Base-by-base conservation (phyloP, 2,329 filamentous ascomycete genomes). In the Diaporthe humulicola region DNA sequence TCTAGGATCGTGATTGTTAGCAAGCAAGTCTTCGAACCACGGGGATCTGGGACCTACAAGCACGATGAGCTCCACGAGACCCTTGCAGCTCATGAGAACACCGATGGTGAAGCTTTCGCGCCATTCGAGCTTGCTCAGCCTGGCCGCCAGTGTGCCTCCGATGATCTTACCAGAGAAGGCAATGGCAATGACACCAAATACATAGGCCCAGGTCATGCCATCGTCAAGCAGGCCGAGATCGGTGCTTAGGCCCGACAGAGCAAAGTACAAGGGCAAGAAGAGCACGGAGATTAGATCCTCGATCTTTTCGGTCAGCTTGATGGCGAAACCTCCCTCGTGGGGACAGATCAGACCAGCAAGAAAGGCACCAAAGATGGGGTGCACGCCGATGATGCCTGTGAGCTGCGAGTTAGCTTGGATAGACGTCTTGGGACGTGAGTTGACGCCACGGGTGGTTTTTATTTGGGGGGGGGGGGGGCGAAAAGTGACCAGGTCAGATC, bases 81-180 rank as follows among this genome's bases (percentile, higher is more conserved):
- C 96, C 83, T 98, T 98, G 84, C 96, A 98, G 84, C 95, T 98
- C 96, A 98, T 98, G 79, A 98, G 85, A 22, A 93, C 91, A 19
- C 96, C 96, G 78, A 98, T 97, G 1, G 95, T 91, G 42, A 97
- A 90, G 74, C 94, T 96, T 82, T 98, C 96, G 75, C 96, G 90
- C 96, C 96, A 98, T 1, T 97, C 89, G 69, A 98, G 87, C 36
- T 93, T 95, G 79, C 91, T 94, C 4, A 91, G 81, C 48, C 91
- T 90, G 0, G 96, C 95, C 10, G 96, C 95, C 1, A 97, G 74
- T 0, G 95, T 92, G 25, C 95, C 95, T 56, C 96, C 96, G 17
- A 93, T 86, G 70, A 98, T 93, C 83, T 98, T 98, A 66, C 93
- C 95, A 30, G 91, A 85, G 80, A 98, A 97, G 1, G 96, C 96